Evolutionary conservation across 176 grass and related monocot genomes (phyloP), one percentile per base, ranked within the genome.

Genomic region (Oryza meridionalis): DNA sequence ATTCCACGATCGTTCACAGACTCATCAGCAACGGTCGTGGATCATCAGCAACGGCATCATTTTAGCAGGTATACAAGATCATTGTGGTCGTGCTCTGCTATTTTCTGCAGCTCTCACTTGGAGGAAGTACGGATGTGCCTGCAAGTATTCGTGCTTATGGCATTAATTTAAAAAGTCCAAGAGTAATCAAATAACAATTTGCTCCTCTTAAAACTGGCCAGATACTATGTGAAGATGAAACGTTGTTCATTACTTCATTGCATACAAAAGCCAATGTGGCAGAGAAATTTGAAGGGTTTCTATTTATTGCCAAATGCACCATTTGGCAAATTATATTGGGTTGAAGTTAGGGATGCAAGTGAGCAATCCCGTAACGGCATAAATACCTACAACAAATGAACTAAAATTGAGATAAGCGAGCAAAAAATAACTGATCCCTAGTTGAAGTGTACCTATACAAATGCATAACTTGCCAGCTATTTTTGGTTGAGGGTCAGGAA

Each of bases 81-180:
- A 94, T 65, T 92, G 88, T 7, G 86, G 67, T 7, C 90, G 84
- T 51, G 76, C 73, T 58, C 97, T 92, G 71, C 84, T 96, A 65
- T 89, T 91, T 78, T 99, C 97, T 5, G 88, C 97, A 22, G 93
- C 93, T 84, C 88, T 91, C n/a, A 99, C 96, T 85, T 89, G 97
- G 77, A 86, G 38, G 16, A 99, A 99, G 66, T 99, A 99, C 0
- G 93, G 86, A 74, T 99, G 97, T 69, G 88, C 93, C 97, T 96
- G 78, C 72, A 88, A 43, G 26, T 31, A 73, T 76, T 25, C 65
- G 84, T 24, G 17, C 44, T 26, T 49, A 2, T 29, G 59, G 9
- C 35, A 78, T 79, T 66, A 85, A 15, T 71, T 19, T 74, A 75
- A 65, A 13, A 62, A 73, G 55, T 27, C 7, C 6, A 40, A 63